A percentile compares a stretch with the other conserved stretches of the same genome.
Conservation (phyloP, 2,329 filamentous ascomycete species). For the Cladophialophora bantiana region DNA sequence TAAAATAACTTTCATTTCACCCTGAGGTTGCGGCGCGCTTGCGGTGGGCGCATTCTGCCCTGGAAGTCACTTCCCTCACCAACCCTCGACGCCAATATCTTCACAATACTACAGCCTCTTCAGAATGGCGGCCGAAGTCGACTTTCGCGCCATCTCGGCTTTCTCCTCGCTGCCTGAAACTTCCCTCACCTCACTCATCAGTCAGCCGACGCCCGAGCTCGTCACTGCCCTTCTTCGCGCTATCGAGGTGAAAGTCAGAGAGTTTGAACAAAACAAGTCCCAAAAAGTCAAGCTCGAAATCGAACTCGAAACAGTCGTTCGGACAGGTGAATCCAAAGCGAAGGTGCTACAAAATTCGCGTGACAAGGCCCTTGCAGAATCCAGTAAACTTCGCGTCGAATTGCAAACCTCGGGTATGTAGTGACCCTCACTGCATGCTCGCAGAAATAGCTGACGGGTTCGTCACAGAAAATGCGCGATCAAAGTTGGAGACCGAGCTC, state of each 20-base stretch:
- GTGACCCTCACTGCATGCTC: not conserved
- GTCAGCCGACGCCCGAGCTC: slow-evolving; percentile 74
- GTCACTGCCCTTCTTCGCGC: slow-evolving; percentile 76
- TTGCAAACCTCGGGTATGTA: slow-evolving; percentile 78
- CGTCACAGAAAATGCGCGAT: slow-evolving; percentile 73
- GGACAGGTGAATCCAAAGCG: slow-evolving; percentile 80
- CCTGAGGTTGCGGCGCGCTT: slow-evolving; percentile 22
- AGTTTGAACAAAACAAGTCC: slow-evolving; percentile 80
- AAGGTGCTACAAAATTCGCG: slow-evolving; percentile 81
- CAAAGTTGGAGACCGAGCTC: slow-evolving; percentile 80
- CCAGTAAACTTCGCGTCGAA: slow-evolving; percentile 80
- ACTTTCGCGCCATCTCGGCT: slow-evolving; percentile 65
- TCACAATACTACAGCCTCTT: not conserved
- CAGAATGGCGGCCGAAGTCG: slow-evolving; percentile 64
- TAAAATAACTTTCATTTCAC: slow-evolving; percentile 16
- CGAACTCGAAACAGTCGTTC: slow-evolving; percentile 88
- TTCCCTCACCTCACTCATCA: slow-evolving; percentile 62
- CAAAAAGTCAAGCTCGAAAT: slow-evolving; percentile 91
- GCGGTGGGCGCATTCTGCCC: slow-evolving; percentile 25
- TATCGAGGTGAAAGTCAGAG: slow-evolving; percentile 78
- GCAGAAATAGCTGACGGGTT: slow-evolving; percentile 30
- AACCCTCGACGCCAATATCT: not conserved
- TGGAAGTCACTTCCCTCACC: not conserved
- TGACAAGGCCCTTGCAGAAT: slow-evolving; percentile 83
- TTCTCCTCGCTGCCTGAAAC: slow-evolving; percentile 65